Percentiles rank a stretch among this genome's conserved stretches.
Evolutionary conservation across 108 stramenopile genomes (phyloP).

Genomic region (Skeletonema marinoi): DNA sequence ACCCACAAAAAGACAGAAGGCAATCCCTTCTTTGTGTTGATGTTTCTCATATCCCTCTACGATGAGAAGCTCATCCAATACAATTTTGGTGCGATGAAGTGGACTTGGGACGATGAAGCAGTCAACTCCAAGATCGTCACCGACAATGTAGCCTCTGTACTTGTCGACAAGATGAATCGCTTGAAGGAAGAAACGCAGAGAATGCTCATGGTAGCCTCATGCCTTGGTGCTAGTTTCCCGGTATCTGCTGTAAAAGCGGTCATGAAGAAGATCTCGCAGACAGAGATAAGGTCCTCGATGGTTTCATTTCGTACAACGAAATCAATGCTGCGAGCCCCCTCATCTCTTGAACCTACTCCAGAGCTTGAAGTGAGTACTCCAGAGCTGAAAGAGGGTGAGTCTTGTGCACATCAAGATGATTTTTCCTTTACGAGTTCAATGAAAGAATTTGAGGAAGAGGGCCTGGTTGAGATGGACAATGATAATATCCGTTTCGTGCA

Average conservation of each 20-base stretch:
- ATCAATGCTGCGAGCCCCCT: too few relatives aligned
- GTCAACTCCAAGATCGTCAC: not conserved
- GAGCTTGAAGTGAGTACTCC: too few relatives aligned
- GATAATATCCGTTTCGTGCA: not conserved
- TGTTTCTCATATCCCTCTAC: slow-evolving; percentile 15
- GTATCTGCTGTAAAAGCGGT: not conserved
- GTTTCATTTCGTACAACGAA: not conserved
- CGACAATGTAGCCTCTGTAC: not conserved
- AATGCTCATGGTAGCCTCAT: not conserved
- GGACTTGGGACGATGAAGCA: not conserved
- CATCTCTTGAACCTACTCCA: too few relatives aligned
- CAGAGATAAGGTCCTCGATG: not conserved
- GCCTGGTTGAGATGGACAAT: not conserved
- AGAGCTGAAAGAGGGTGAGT: too few relatives aligned
- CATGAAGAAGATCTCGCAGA: too few relatives aligned
- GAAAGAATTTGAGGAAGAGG: not conserved
- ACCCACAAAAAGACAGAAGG: slow-evolving; percentile 29
- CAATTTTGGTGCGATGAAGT: slow-evolving; percentile 27
- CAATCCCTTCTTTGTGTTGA: slow-evolving; percentile 37
- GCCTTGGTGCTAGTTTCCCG: not conserved
- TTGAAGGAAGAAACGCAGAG: not conserved
- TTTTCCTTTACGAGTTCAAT: not conserved
- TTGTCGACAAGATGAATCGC: not conserved
- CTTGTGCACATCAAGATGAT: not conserved
- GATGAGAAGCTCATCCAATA: slow-evolving; percentile 13